Conservation (phyloP, 2,329 filamentous ascomycete species). For the Penicillium sp. region DNA sequence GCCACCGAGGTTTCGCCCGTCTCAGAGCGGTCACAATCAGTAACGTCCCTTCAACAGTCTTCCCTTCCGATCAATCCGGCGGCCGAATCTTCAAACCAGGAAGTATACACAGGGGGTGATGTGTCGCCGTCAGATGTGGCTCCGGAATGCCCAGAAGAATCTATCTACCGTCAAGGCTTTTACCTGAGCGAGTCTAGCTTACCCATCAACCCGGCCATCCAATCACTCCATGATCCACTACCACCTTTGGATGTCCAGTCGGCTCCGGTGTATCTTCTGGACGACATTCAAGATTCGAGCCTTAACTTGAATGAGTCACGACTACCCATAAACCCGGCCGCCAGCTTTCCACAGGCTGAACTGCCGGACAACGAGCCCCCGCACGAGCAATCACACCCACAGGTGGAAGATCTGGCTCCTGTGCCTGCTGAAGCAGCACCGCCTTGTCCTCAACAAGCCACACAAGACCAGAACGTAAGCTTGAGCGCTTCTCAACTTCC, state of each 20-base stretch:
- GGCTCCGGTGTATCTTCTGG: neutral
- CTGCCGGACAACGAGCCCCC: neutral
- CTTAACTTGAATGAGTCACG: neutral
- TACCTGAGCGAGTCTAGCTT: constrained; percentile 2
- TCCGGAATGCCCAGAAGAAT: neutral
- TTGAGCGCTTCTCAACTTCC: constrained; percentile 12
- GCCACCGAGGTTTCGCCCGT: constrained; percentile 19
- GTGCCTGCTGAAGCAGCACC: neutral
- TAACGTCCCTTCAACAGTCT: constrained; percentile 35
- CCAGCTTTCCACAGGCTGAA: neutral
- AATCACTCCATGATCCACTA: neutral
- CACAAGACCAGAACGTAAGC: constrained; percentile 17
- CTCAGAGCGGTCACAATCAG: constrained; percentile 19
- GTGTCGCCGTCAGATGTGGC: neutral
- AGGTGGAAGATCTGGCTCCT: neutral
- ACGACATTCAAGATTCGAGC: neutral
- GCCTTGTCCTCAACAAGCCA: neutral
- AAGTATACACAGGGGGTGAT: neutral
- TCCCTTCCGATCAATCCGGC: constrained; percentile 41
- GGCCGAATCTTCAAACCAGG: constrained; percentile 15
- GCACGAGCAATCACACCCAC: neutral
- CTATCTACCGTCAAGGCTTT: neutral
- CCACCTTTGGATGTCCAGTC: neutral
- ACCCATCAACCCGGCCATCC: neutral
- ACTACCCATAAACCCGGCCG: neutral